Conservation (phyloP, 1,139 yeast genomes). For the Yamadazyma siamensis region DNA sequence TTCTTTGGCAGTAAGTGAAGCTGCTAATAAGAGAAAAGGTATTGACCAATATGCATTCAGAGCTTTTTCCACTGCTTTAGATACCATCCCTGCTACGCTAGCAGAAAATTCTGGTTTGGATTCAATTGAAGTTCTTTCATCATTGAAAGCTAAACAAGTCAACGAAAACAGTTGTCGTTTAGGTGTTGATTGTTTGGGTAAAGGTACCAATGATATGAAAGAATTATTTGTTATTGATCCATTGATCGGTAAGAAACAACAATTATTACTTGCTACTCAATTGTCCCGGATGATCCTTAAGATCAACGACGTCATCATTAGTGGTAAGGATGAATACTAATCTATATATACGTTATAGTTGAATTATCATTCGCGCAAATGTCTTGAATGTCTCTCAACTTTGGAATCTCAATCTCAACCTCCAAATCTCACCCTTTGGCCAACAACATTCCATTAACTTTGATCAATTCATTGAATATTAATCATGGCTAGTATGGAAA, state of each 20-base stretch:
- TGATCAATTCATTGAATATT: too few relatives aligned
- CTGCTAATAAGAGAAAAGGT: slow-evolving; percentile 90
- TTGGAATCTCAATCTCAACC: background rate
- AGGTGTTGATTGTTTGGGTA: slow-evolving; percentile 94
- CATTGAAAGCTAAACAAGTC: slow-evolving; percentile 81
- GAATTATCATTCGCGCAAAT: background rate
- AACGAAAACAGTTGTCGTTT: slow-evolving; percentile 64
- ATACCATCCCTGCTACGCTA: slow-evolving; percentile 87
- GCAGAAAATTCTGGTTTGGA: slow-evolving; percentile 96
- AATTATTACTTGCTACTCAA: slow-evolving; percentile 91
- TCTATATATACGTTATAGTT: slow-evolving; percentile 1
- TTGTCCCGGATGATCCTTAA: slow-evolving; percentile 95
- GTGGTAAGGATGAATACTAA: slow-evolving; percentile 78
- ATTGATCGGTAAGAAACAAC: slow-evolving; percentile 94
- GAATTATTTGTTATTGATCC: slow-evolving; percentile 95
- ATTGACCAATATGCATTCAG: slow-evolving; percentile 98
- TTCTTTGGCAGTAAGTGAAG: slow-evolving; percentile 86
- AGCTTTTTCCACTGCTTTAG: slow-evolving; percentile 89
- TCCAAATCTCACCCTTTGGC: slow-evolving; percentile 3
- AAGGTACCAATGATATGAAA: slow-evolving; percentile 86
- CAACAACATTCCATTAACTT: background rate
- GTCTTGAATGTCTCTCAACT: background rate
- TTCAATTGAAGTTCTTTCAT: slow-evolving; percentile 85
- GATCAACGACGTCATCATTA: slow-evolving; percentile 92
- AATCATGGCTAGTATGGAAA: slow-evolving; percentile 61